phyloP scores from a whole-genome alignment of 2,329 filamentous ascomycete genomes.

The Apiospora pterosperma region DNA sequence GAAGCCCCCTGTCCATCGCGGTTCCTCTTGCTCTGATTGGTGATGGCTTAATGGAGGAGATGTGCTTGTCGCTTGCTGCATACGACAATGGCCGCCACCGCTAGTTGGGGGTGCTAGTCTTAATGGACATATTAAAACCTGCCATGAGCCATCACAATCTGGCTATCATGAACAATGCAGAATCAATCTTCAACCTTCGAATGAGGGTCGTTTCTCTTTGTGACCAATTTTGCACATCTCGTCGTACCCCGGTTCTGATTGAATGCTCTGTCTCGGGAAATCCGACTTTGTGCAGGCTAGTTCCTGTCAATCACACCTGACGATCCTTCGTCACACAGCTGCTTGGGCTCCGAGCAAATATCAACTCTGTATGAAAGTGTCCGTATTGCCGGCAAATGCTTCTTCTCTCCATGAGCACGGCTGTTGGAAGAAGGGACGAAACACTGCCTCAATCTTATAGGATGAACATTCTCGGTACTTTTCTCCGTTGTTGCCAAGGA shows the following conservation, averaged over 20 bases:
- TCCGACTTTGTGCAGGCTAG: neutral
- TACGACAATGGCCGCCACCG: neutral
- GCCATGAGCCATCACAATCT: neutral
- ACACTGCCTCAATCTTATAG: neutral
- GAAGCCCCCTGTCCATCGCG: neutral
- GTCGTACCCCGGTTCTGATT: neutral
- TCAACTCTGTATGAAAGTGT: neutral
- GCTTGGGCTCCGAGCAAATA: neutral
- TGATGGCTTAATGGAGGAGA: neutral
- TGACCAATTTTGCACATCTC: neutral
- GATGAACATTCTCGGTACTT: neutral
- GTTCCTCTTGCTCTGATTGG: neutral
- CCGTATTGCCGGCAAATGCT: neutral
- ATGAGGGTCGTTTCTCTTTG: neutral
- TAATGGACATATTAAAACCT: neutral
- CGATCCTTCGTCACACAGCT: slow-evolving; percentile 1
- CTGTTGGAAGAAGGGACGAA: neutral
- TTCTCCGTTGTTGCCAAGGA: neutral
- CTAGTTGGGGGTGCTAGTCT: neutral
- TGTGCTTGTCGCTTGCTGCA: neutral
- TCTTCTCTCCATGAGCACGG: neutral
- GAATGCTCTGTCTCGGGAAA: neutral
- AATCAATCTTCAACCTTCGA: neutral
- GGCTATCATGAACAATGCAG: neutral
- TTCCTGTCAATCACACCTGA: neutral